These are phyloP conservation scores for Prosopis cineraria DNA, from an alignment of 306 rosid species.

Conservation along the genomic window DNA sequence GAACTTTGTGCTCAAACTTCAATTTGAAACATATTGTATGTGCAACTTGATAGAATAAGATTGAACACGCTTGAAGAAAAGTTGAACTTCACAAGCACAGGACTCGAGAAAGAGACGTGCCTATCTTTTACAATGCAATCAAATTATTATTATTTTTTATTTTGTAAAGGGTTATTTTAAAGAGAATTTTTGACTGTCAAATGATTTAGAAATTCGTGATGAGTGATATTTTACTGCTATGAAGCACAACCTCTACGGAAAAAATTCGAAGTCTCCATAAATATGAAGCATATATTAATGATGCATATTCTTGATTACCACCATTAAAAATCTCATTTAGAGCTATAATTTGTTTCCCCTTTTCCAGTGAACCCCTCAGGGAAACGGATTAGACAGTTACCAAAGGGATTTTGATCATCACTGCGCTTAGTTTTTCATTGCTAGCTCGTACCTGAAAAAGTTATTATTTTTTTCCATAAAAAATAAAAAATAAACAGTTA, in stretches of 20 bases:
- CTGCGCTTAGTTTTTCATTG: neutral
- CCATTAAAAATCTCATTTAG: neutral
- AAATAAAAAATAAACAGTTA: no score
- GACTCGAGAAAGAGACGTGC: neutral
- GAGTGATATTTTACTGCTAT: neutral
- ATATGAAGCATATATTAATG: neutral
- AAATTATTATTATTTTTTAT: slow-evolving; percentile 21
- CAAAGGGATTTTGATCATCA: neutral
- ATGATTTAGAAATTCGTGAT: neutral
- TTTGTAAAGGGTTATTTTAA: neutral
- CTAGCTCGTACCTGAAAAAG: neutral
- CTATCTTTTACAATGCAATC: slow-evolving; percentile 21
- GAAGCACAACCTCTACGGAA: neutral
- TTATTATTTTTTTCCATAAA: neutral
- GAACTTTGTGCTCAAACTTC: no score
- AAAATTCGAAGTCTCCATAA: no score
- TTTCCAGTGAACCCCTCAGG: neutral
- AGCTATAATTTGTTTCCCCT: no score
- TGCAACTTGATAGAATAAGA: no score
- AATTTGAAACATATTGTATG: no score
- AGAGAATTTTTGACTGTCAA: neutral
- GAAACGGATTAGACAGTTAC: neutral
- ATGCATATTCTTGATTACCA: neutral
- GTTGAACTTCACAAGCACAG: neutral
- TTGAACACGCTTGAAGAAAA: neutral